phyloP scores from a whole-genome alignment of 192 early-diverging fungal species.

The Coemansia aciculifera region DNA sequence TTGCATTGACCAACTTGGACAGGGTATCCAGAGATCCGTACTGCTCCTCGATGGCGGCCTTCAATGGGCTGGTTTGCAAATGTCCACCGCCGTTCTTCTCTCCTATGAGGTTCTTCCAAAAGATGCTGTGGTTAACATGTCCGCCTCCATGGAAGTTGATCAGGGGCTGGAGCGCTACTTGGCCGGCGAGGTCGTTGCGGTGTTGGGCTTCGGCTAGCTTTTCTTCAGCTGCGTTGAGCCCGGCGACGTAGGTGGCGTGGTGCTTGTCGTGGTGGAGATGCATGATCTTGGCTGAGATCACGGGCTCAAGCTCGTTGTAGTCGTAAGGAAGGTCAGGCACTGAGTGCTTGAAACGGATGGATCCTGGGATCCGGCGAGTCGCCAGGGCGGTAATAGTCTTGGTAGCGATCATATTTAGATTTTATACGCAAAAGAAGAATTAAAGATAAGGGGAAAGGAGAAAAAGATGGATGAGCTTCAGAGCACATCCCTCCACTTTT shows the following conservation, averaged over 20 bases:
- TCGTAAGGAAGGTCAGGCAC: constrained; percentile 86
- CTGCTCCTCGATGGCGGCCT: constrained; percentile 72
- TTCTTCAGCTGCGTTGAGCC: constrained; percentile 89
- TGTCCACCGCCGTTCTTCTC: constrained; percentile 78
- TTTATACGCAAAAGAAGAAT: not conserved
- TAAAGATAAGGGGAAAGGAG: constrained; percentile 12
- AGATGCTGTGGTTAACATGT: constrained; percentile 88
- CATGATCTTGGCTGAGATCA: constrained; percentile 94
- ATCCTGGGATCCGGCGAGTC: constrained; percentile 8
- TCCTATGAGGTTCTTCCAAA: constrained; percentile 93
- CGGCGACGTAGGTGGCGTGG: constrained; percentile 88
- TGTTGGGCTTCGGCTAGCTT: constrained; percentile 73
- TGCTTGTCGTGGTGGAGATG: constrained; percentile 92
- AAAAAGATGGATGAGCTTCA: not conserved
- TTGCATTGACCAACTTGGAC: constrained; percentile 70
- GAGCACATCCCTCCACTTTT: not conserved
- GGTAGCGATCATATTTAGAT: constrained; percentile 20
- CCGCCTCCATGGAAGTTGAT: constrained; percentile 95
- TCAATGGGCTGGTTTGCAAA: constrained; percentile 60
- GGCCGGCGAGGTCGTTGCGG: constrained; percentile 68
- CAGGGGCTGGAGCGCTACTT: constrained; percentile 76
- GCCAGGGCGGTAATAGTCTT: constrained; percentile 12
- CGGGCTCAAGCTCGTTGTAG: constrained; percentile 88
- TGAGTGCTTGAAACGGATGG: constrained; percentile 66
- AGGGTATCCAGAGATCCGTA: constrained; percentile 87